Conservation (phyloP, 2,329 filamentous ascomycete species). For the Fusarium transvaalense region DNA sequence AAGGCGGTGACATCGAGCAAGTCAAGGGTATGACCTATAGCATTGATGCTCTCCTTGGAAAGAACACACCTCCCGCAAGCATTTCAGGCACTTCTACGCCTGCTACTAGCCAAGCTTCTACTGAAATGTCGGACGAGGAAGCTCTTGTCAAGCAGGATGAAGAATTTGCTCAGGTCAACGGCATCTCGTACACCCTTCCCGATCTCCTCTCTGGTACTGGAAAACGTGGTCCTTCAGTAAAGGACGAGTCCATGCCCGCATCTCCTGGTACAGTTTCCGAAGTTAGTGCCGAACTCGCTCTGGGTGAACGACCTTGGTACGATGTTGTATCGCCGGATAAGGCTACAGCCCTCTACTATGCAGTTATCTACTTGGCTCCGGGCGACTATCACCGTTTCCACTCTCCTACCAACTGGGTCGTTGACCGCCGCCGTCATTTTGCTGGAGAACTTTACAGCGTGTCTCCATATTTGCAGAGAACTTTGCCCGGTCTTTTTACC, state of each 20-base stretch:
- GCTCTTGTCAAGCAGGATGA: constrained; percentile 83
- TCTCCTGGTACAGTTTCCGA: constrained; percentile 81
- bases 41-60: constrained; percentile 89
- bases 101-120: constrained; percentile 40
- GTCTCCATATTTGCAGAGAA: constrained; percentile 93
- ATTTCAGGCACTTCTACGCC: constrained; percentile 57
- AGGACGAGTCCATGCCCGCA: constrained; percentile 77
- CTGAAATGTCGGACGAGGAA: constrained; percentile 62
- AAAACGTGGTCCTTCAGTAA: constrained; percentile 61
- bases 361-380: constrained; percentile 93
- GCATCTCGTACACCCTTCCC: constrained; percentile 94
- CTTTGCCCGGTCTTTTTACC: constrained; percentile 92
- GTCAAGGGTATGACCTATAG: constrained; percentile 99
- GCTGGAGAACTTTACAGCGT: constrained; percentile 96
- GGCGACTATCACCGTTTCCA: constrained; percentile 99
- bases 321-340: constrained; percentile 71
- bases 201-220: constrained; percentile 83
- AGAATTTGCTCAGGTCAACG: constrained; percentile 94
- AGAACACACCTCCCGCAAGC: constrained; percentile 68
- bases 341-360: constrained; percentile 86
- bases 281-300: constrained; percentile 85
- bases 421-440: constrained; percentile 94
- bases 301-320: constrained; percentile 78
- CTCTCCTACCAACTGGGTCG: constrained; percentile 94
- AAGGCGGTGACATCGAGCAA: constrained; percentile 95